Evolutionary conservation across 108 stramenopile species (phyloP).

Genomic region (Nannochloropsis gaditana): DNA sequence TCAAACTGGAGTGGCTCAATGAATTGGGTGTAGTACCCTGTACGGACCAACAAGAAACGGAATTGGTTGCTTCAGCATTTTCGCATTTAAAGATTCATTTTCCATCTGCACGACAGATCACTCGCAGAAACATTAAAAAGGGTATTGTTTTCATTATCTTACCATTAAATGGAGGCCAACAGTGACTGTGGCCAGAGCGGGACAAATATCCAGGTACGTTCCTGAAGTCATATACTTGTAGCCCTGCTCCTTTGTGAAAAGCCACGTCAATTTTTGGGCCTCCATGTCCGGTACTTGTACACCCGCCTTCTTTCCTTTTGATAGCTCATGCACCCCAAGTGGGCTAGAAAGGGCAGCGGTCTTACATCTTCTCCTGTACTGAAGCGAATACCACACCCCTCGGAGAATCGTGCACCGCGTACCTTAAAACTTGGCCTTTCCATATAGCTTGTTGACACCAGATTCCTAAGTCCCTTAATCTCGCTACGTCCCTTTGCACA

Average conservation of each 20-base stretch:
- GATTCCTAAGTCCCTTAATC: not conserved
- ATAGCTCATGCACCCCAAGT: not conserved
- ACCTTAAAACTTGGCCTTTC: too few species aligned
- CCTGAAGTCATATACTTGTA: too few species aligned
- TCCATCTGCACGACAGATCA: too few species aligned
- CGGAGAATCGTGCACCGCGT: not conserved
- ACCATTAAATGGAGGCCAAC: not conserved
- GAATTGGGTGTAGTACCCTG: too few species aligned
- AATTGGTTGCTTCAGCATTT: too few species aligned
- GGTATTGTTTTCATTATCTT: too few species aligned
- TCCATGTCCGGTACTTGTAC: not conserved
- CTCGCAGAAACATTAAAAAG: too few species aligned
- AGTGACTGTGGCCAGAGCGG: not conserved
- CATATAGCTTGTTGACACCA: not conserved
- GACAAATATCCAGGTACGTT: conserved; percentile 5
- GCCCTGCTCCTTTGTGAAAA: too few species aligned
- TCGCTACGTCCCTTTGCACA: not conserved
- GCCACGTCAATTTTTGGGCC: not conserved
- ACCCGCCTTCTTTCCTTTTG: not conserved
- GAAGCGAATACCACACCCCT: not conserved
- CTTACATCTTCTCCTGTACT: not conserved
- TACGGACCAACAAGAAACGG: too few species aligned
- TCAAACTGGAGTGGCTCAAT: too few species aligned
- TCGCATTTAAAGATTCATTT: too few species aligned
- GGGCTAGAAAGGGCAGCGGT: too few species aligned